Conservation (phyloP, 257 asterid genomes). For the Solanum chiquidenum region DNA sequence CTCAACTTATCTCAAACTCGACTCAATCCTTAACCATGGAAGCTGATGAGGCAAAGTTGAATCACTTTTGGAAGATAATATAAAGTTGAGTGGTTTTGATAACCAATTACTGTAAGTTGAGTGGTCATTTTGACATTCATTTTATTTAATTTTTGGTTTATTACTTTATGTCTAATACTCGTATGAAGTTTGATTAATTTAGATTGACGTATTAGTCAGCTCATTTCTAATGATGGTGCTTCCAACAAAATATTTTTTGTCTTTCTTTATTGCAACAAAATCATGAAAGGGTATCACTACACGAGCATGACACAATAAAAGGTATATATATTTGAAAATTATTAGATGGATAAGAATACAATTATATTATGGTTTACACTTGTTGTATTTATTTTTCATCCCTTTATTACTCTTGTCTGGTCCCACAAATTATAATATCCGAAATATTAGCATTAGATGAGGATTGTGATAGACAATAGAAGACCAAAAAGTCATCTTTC, state of each 20-base stretch:
- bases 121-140: not conserved
- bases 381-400: not conserved
- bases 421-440: not conserved
- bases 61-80: not conserved
- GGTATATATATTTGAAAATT: not conserved
- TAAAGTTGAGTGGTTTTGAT: not conserved
- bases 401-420: not conserved
- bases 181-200: too few species aligned
- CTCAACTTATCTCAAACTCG: too few species aligned
- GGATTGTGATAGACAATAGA: not conserved
- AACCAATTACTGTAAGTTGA: not conserved
- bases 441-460: not conserved
- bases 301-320: not conserved
- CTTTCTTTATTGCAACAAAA: not conserved
- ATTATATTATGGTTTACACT: not conserved
- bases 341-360: not conserved
- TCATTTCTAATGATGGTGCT: not conserved
- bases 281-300: not conserved
- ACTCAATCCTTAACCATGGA: too few species aligned
- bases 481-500: not conserved
- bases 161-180: fast-evolving
- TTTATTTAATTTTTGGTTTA: too few species aligned
- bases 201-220: too few species aligned
- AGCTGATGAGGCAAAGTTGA: not conserved
- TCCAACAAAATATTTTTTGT: too few species aligned